These are phyloP conservation scores for Trichaptum fuscoviolaceum DNA, from an alignment of 768 basidiomycete genomes.

Conservation along the genomic window DNA sequence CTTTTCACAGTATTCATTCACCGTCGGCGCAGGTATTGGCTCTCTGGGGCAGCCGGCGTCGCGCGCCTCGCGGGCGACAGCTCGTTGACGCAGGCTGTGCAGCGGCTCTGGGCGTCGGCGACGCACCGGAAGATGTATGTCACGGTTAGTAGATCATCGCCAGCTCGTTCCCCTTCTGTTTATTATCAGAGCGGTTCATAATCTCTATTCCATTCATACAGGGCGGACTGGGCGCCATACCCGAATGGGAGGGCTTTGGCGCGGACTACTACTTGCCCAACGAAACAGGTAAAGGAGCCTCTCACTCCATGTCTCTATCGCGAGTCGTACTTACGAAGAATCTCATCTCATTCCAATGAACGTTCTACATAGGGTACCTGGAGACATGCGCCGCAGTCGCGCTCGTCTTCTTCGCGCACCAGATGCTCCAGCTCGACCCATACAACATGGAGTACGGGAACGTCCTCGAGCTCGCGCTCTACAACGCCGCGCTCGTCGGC, in stretches of 20 bases:
- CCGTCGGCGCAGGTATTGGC: constrained; percentile 15
- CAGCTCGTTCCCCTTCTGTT: background rate
- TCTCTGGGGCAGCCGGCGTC: constrained; percentile 15
- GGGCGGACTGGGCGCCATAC: constrained; percentile 17
- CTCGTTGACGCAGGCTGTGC: constrained; percentile 8
- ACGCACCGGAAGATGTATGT: constrained; percentile 18
- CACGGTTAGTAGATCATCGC: constrained; percentile 11
- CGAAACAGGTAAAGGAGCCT: constrained; percentile 12
- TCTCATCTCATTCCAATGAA: too few species aligned
- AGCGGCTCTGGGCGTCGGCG: constrained; percentile 13
- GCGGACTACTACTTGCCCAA: constrained; percentile 17
- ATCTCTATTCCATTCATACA: too few species aligned
- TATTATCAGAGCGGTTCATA: background rate
- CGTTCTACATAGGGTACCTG: constrained; percentile 12
- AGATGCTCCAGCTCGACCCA: constrained; percentile 16
- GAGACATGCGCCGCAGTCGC: constrained; percentile 19
- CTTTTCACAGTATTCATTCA: background rate
- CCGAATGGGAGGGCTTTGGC: constrained; percentile 19
- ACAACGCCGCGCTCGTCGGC: constrained; percentile 19
- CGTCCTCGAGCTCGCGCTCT: constrained; percentile 16
- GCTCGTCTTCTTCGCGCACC: constrained; percentile 17
- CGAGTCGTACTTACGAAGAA: too few species aligned
- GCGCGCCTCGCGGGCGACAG: constrained; percentile 14
- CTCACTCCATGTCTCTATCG: too few species aligned
- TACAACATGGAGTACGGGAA: constrained; percentile 11